Evolutionary conservation across 106 monocot genomes (phyloP).

Genomic region (Allium fistulosum): DNA sequence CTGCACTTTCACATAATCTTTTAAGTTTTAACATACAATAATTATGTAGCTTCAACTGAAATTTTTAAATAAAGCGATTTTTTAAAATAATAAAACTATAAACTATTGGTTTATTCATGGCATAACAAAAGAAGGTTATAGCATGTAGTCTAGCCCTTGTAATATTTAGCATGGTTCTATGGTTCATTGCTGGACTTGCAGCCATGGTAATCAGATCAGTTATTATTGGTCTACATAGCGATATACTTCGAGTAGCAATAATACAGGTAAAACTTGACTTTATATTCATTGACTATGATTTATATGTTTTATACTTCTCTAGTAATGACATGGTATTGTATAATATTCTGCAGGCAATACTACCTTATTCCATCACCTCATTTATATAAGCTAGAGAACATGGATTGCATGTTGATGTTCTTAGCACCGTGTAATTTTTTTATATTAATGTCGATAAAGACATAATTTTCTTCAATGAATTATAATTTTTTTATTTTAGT

Average conservation of each 20-base stretch:
- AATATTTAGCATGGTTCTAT: slow-evolving; percentile 36
- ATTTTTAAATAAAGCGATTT: not conserved
- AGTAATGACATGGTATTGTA: not conserved
- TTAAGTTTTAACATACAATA: not conserved
- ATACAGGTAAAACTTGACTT: slow-evolving; percentile 36
- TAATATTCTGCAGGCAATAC: slow-evolving; percentile 51
- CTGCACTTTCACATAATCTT: not conserved
- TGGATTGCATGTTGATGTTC: slow-evolving; percentile 59
- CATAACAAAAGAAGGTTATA: slow-evolving; percentile 68
- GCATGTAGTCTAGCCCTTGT: slow-evolving; percentile 44
- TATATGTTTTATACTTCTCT: not conserved
- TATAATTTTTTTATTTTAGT: not conserved
- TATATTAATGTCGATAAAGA: not conserved
- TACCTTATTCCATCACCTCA: slow-evolving; percentile 61
- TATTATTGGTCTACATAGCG: slow-evolving; percentile 58
- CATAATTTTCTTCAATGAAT: not conserved
- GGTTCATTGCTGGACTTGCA: slow-evolving; percentile 58
- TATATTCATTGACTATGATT: not conserved
- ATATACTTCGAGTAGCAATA: slow-evolving; percentile 54
- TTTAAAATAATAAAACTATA: not conserved
- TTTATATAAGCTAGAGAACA: slow-evolving; percentile 69
- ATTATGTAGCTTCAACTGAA: not conserved
- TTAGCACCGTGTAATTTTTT: slow-evolving; percentile 63
- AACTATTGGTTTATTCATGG: slow-evolving; percentile 69
- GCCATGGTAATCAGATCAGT: slow-evolving; percentile 54